Evolutionary conservation across 352 stramenopile genomes (phyloP).

Genomic region (Phytophthora uliginosa): DNA sequence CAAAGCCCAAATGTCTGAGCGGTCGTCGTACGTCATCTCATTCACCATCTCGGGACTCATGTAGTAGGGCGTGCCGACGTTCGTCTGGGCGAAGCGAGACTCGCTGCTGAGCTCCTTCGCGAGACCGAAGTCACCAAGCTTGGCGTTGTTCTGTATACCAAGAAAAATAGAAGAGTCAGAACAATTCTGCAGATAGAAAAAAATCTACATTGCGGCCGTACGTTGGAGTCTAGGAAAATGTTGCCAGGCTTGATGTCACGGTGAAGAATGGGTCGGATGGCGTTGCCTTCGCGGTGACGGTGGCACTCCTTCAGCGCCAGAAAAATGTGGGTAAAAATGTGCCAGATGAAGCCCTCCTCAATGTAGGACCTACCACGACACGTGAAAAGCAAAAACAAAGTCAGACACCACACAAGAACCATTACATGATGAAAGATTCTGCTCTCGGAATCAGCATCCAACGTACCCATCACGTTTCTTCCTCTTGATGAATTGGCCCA

Average conservation of each 20-base stretch:
- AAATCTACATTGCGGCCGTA: slow-evolving; percentile 39
- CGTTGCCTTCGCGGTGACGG: slow-evolving; percentile 86
- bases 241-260: slow-evolving; percentile 95
- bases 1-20: slow-evolving; percentile 93
- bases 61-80: slow-evolving; percentile 95
- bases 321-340: slow-evolving; percentile 94
- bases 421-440: slow-evolving; percentile 13
- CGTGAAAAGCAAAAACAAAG: background rate
- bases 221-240: slow-evolving; percentile 93
- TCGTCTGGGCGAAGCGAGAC: slow-evolving; percentile 92
- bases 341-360: slow-evolving; percentile 95
- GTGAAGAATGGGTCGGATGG: slow-evolving; percentile 88
- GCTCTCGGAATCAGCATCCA: slow-evolving; percentile 10
- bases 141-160: slow-evolving; percentile 84
- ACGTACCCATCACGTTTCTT: slow-evolving; percentile 90
- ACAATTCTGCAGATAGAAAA: background rate
- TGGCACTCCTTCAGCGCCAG: slow-evolving; percentile 94
- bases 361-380: slow-evolving; percentile 80
- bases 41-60: slow-evolving; percentile 95
- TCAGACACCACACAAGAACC: background rate
- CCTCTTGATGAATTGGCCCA: slow-evolving; percentile 93
- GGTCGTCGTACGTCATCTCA: slow-evolving; percentile 94
- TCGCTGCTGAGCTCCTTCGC: slow-evolving; percentile 93
- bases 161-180: background rate
- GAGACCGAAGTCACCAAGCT: slow-evolving; percentile 93